Evolutionary conservation across 805 yeast genomes (phyloP).

Genomic region (Kodamaea leandrae): DNA sequence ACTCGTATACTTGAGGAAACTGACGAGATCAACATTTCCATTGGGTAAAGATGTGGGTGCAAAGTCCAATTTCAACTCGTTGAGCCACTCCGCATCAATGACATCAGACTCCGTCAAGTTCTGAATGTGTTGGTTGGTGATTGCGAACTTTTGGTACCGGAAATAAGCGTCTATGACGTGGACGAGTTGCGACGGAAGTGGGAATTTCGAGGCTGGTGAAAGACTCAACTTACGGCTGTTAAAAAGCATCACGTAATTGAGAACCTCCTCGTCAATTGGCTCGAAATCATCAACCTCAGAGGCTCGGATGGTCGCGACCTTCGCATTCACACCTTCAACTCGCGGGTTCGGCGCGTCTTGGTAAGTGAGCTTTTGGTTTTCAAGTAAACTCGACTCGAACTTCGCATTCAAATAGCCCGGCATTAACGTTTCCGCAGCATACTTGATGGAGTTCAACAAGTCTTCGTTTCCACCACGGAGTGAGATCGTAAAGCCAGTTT

Average conservation of each 20-base stretch:
- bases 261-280: slow-evolving; percentile 23
- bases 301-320: slow-evolving; percentile 13
- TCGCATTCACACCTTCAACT: slow-evolving; percentile 13
- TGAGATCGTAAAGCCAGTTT: slow-evolving; percentile 79
- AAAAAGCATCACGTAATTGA: slow-evolving; percentile 37
- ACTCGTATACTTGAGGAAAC: slow-evolving; percentile 36
- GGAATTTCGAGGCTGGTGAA: slow-evolving; percentile 80
- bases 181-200: slow-evolving; percentile 60
- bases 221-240: slow-evolving; percentile 63
- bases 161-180: slow-evolving; percentile 54
- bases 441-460: slow-evolving; percentile 63
- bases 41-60: slow-evolving; percentile 36
- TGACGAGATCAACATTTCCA: slow-evolving; percentile 30
- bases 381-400: slow-evolving; percentile 54
- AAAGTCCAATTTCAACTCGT: slow-evolving; percentile 25
- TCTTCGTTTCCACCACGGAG: slow-evolving; percentile 76
- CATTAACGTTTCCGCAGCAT: slow-evolving; percentile 75
- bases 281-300: slow-evolving; percentile 8
- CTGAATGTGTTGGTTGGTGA: slow-evolving; percentile 22
- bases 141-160: slow-evolving; percentile 23
- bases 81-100: slow-evolving; percentile 24
- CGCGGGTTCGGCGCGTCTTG: slow-evolving; percentile 13
- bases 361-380: slow-evolving; percentile 19
- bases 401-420: slow-evolving; percentile 75
- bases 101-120: slow-evolving; percentile 23